These are phyloP conservation scores for Coriaria nepalensis DNA, from an alignment of 306 rosid genomes.

Conservation along the genomic window DNA sequence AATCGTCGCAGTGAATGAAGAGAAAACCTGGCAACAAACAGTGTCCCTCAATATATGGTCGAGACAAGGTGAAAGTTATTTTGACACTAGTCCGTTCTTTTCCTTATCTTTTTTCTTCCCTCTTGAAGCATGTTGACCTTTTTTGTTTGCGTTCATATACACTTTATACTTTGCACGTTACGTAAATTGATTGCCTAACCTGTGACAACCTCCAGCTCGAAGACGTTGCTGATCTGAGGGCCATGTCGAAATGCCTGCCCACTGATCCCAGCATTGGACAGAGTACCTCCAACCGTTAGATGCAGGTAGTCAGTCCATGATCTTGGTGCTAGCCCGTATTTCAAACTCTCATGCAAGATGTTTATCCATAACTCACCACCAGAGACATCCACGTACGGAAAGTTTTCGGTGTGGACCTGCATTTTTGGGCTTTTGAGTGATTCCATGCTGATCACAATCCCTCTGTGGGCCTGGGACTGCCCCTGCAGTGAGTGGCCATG, in stretches of 20 bases:
- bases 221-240: slow-evolving; percentile 95
- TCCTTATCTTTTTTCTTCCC: no score
- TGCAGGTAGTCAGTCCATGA: slow-evolving; percentile 95
- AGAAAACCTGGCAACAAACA: no score
- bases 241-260: slow-evolving; percentile 95
- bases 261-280: slow-evolving; percentile 89
- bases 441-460: slow-evolving; percentile 82
- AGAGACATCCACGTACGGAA: slow-evolving; percentile 57
- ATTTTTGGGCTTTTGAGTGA: slow-evolving; percentile 43
- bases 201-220: slow-evolving; percentile 86
- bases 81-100: no score
- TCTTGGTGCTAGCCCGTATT: slow-evolving; percentile 73
- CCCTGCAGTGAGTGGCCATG: slow-evolving; percentile 97
- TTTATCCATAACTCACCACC: slow-evolving; percentile 94
- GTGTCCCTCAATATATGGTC: no score
- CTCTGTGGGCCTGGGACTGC: slow-evolving; percentile 69
- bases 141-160: not conserved
- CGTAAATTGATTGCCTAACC: slow-evolving; percentile 32
- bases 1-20: slow-evolving; percentile 6
- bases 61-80: no score
- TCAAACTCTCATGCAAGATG: slow-evolving; percentile 70
- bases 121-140: no score
- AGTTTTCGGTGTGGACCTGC: slow-evolving; percentile 35
- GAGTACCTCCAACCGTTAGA: slow-evolving; percentile 92
- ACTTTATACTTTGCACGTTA: not conserved